phyloP scores from a whole-genome alignment of 1,284 basidiomycete species.

The Lentinula novae-zelandiae region DNA sequence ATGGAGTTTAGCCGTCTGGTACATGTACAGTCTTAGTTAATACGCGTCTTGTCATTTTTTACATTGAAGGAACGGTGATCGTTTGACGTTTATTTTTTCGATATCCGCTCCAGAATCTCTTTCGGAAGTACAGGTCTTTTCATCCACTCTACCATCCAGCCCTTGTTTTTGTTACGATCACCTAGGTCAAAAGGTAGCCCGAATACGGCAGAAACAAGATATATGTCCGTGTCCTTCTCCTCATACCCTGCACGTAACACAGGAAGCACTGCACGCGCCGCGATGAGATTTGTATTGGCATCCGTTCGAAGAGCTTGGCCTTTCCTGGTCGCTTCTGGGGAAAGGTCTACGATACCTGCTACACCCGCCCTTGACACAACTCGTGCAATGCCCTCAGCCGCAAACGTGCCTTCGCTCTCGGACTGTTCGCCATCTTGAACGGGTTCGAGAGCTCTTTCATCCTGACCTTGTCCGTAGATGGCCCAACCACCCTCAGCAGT shows the following conservation, averaged over 20 bases:
- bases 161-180: constrained; percentile 18
- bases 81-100: not conserved
- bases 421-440: constrained; percentile 23
- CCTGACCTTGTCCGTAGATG: constrained; percentile 63
- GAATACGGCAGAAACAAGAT: constrained; percentile 71
- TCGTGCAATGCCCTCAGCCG: constrained; percentile 41
- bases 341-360: constrained; percentile 57
- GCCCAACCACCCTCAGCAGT: constrained; percentile 73
- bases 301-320: constrained; percentile 62
- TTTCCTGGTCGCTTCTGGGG: constrained; percentile 24
- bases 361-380: constrained; percentile 61
- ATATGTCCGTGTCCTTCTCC: constrained; percentile 35
- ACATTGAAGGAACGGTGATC: no score
- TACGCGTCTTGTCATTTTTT: no score
- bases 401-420: constrained; percentile 45
- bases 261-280: constrained; percentile 64
- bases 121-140: constrained; percentile 46
- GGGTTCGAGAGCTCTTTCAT: constrained; percentile 58
- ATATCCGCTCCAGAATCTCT: constrained; percentile 28
- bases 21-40: no score
- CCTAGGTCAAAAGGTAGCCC: constrained; percentile 40
- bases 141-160: constrained; percentile 53
- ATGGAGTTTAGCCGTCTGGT: no score
- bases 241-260: constrained; percentile 52
- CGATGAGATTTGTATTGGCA: constrained; percentile 72